These are phyloP conservation scores for Trametes gibbosa DNA, from an alignment of 768 basidiomycete species.

Conservation along the genomic window DNA sequence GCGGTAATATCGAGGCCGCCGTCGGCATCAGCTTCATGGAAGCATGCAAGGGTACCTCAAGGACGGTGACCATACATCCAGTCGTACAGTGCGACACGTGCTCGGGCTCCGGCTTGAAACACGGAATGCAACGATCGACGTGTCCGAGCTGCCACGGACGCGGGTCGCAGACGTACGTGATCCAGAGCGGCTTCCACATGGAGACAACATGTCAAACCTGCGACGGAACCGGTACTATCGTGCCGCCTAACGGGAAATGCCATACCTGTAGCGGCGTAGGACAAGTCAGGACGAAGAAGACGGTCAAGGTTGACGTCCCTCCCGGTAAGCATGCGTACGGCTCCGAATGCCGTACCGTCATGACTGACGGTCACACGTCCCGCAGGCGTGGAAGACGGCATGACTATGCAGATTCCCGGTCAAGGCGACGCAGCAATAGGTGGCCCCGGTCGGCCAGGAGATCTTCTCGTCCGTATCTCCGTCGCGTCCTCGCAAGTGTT, in stretches of 20 bases:
- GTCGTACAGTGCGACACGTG: conserved; percentile 84
- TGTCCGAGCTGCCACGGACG: conserved; percentile 84
- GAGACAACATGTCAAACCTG: conserved; percentile 85
- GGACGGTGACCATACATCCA: conserved; percentile 73
- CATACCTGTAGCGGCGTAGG: conserved; percentile 82
- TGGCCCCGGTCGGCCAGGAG: conserved; percentile 76
- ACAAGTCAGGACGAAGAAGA: conserved; percentile 76
- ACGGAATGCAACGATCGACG: conserved; percentile 76
- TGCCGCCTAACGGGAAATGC: conserved; percentile 80
- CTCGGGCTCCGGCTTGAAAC: conserved; percentile 81
- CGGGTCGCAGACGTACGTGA: conserved; percentile 84
- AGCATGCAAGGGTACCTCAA: conserved; percentile 85
- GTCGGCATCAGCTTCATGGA: conserved; percentile 86
- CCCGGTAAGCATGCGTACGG: conserved; percentile 54
- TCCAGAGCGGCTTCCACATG: conserved; percentile 96
- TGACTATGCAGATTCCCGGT: conserved; percentile 79
- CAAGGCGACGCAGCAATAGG: conserved; percentile 82
- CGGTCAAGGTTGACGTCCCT: conserved; percentile 80
- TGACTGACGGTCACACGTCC: conserved; percentile 8
- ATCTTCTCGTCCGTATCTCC: conserved; percentile 82
- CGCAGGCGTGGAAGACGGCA: conserved; percentile 91
- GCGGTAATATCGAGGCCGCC: conserved; percentile 79
- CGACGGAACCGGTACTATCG: conserved; percentile 73
- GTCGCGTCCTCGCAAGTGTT: conserved; percentile 84
- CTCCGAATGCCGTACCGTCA: background rate